phyloP scores from a whole-genome alignment of 2,329 filamentous ascomycete genomes.

The Fusarium heterosporum region DNA sequence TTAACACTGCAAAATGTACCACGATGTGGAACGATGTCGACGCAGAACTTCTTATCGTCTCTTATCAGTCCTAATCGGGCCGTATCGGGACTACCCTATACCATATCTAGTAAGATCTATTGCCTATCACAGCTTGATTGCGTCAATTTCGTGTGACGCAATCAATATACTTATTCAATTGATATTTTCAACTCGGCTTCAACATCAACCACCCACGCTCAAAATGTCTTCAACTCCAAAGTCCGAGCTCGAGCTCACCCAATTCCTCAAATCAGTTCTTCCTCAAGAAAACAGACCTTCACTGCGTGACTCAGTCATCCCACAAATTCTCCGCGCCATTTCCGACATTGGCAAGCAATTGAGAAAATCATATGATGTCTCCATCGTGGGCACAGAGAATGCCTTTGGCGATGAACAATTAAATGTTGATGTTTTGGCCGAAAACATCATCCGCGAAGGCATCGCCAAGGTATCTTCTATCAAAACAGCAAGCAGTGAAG shows the following conservation, averaged over 20 bases:
- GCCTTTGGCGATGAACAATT: constrained; percentile 70
- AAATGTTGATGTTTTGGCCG: constrained; percentile 67
- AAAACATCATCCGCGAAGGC: constrained; percentile 59
- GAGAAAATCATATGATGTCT: constrained; percentile 58
- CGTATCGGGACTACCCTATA: constrained; percentile 2
- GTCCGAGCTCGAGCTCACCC: constrained; percentile 5
- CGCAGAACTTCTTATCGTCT: not conserved
- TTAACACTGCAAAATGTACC: constrained; percentile 4
- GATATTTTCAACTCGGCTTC: not conserved
- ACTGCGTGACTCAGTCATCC: constrained; percentile 61
- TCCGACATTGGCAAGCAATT: constrained; percentile 59
- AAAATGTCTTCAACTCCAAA: constrained; percentile 28
- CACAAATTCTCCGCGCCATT: constrained; percentile 60
- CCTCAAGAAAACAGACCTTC: constrained; percentile 42
- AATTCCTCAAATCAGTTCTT: constrained; percentile 38
- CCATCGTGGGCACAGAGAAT: constrained; percentile 63
- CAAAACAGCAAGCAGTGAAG: constrained; percentile 68
- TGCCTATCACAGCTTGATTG: constrained; percentile 9
- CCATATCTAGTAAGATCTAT: constrained; percentile 3
- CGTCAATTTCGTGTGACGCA: constrained; percentile 39
- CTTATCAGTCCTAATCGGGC: constrained; percentile 24
- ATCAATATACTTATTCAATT: not conserved
- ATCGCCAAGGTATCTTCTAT: constrained; percentile 60
- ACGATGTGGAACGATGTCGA: constrained; percentile 9
- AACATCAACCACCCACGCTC: not conserved